Evolutionary conservation across 2,329 filamentous ascomycete species (phyloP).

Genomic region (Colletotrichum sp.): DNA sequence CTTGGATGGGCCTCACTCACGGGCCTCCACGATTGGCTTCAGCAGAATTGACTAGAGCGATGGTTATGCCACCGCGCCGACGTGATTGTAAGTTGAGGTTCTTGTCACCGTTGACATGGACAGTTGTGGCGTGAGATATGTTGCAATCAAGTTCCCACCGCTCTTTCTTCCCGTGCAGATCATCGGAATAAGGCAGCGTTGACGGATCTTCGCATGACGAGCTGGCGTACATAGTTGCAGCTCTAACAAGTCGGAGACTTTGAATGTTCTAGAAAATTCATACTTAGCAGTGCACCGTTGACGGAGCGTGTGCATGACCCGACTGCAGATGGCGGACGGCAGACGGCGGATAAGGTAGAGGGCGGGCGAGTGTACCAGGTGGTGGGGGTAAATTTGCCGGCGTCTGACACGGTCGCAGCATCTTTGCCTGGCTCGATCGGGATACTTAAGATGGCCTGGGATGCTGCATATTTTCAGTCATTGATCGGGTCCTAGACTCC

Average conservation of each 20-base stretch:
- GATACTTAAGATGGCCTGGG: constrained; percentile 1
- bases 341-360: background rate
- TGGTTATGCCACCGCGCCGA: background rate
- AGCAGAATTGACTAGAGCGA: background rate
- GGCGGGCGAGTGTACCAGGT: background rate
- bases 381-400: background rate
- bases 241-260: constrained; percentile 2
- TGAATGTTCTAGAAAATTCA: constrained; percentile 1
- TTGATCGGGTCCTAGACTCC: background rate
- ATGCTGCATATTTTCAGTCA: constrained; percentile 2
- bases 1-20: background rate
- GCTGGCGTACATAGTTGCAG: constrained; percentile 13
- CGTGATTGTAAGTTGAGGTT: background rate
- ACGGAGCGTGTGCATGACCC: constrained; percentile 17
- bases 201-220: constrained; percentile 10
- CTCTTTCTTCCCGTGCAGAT: constrained; percentile 15
- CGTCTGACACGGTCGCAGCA: constrained; percentile 5
- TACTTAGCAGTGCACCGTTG: background rate
- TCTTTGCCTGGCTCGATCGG: background rate
- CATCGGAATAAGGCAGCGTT: background rate
- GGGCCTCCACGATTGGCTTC: background rate
- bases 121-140: constrained; percentile 4
- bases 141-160: constrained; percentile 10
- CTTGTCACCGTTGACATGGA: background rate
- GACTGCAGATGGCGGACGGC: background rate